Conservation (phyloP, 768 basidiomycete species). For the Hygrophorus russula region DNA sequence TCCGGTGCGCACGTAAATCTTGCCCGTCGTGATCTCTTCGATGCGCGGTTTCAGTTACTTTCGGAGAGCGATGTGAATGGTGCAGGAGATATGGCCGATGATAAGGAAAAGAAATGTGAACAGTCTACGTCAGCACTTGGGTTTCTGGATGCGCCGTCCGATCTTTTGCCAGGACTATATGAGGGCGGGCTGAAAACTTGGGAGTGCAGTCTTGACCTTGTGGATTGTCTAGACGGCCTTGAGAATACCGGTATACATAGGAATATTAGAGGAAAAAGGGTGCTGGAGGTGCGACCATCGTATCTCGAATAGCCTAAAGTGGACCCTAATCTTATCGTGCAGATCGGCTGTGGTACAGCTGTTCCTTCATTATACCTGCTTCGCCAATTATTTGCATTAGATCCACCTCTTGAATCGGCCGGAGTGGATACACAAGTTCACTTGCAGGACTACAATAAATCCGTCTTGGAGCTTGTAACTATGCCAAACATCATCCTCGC, state of each 20-base stretch:
- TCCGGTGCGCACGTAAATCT: conserved; percentile 29
- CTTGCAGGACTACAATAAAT: conserved; percentile 86
- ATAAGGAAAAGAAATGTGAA: conserved; percentile 6
- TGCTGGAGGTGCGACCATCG: conserved; percentile 59
- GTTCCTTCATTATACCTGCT: conserved; percentile 74
- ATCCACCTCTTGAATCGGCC: conserved; percentile 7
- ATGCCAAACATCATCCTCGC: conserved; percentile 67
- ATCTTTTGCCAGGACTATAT: conserved; percentile 85
- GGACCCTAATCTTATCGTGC: neutral
- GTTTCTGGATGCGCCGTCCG: conserved; percentile 76
- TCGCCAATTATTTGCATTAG: conserved; percentile 39
- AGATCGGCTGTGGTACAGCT: conserved; percentile 93
- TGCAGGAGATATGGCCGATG: conserved; percentile 13
- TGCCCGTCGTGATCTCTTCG: conserved; percentile 80
- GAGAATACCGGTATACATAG: conserved; percentile 8
- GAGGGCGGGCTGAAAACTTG: conserved; percentile 97
- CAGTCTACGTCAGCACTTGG: conserved; percentile 28
- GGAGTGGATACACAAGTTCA: conserved; percentile 42
- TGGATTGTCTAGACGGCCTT: conserved; percentile 43
- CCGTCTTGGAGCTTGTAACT: conserved; percentile 70
- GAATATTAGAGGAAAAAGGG: conserved; percentile 33
- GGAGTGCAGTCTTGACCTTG: conserved; percentile 91
- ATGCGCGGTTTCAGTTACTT: conserved; percentile 91
- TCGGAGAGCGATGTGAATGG: conserved; percentile 34
- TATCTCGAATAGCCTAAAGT: neutral